Base-by-base conservation (phyloP, 768 basidiomycete species). In the Kwoniella sp. region DNA sequence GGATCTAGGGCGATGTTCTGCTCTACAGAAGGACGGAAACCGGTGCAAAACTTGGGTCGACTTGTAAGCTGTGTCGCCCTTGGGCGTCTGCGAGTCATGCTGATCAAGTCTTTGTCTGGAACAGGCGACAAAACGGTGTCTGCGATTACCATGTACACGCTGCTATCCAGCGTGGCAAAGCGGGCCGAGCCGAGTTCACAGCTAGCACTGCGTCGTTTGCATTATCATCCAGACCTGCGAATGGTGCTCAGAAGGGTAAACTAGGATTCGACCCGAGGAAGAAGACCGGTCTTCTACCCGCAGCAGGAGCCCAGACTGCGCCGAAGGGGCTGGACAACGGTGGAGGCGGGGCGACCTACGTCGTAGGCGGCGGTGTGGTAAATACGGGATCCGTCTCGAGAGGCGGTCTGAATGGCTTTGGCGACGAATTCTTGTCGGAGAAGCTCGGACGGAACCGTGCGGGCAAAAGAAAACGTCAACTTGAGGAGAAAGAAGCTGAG, bases 81-180 rank as follows among this genome's bases (percentile, higher is more conserved):
- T 3, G 34, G 34, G 34, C 34, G 34, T 5, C 34, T 5, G 34
- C 34, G 34, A 13, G 30, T 20, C n/a, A 23, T 54, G 9, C 23
- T 12, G n/a, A 50, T 4, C 41, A 50, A 50, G 25, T 17, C 34
- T 23, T 25, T 55, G 5, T 12, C 9, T 28, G 17, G 3, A 0
- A 25, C 31, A 74, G 89, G 69, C 88, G 93, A 29, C 85, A 90
- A 13, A 67, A 73, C 85, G 89, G 90, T 22, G 88, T 90, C 2
- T 99, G 96, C 80, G 94, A 97, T 48, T 99, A 86, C 81, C 96
- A 99, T 81, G 79, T 97, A 45, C 88, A 92, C 66, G 84, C 85
- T 25, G 91, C 93, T 0, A 87, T 98, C 2, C 85, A 91, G 79
- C 83, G 87, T 23, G 84, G 85, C 17, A 84, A 93, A 9, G 88